Base-by-base conservation (phyloP, 108 stramenopile species). In the Conticribra guillardii region DNA sequence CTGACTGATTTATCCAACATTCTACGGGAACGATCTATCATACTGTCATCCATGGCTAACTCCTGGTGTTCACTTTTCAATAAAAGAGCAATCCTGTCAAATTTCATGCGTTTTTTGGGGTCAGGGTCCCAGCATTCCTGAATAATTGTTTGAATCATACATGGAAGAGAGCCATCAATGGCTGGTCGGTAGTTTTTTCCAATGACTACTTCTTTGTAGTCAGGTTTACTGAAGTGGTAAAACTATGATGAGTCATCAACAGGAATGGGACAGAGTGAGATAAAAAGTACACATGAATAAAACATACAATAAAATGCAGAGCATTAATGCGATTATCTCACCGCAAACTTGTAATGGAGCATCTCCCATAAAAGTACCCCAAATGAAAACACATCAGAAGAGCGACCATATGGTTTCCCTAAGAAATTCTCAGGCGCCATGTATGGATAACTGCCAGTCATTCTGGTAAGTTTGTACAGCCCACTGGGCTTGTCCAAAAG, bases 291-390 rank as follows among this genome's bases (percentile, higher is more conserved):
- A 30, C 4, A 34, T 28, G 11, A 41, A 29, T 21, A 31, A 3
- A 46, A 28, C 1, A 30, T 44, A 41, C 21, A 16, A 26, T 67
- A 24, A 41, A 5, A 19, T n/a, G n/a, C n/a, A n/a, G n/a, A n/a
- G n/a, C n/a, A 1, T 49, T 0, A 41, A 52, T 28, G 0, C 16
- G 16, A n/a, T 3, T 16, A 9, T 55, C 76, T 70, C 46, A 78
- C 76, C 47, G 76, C 76, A 59, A 51, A 65, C 56, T 69, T 78
- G 26, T 45, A 60, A 60, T 76, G 75, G 29, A 76, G 50, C 80
- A 81, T 81, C 60, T 81, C 75, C 80, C 80, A 81, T 29, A 81
- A 18, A 11, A 81, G 64, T 19, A 81, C 59, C 26, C 76, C 75
- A 47, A 81, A 81, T 1, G 80, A 81, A 65, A 54, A 81, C 19